A percentile compares a stretch with the other conserved stretches of the same genome.
These are phyloP conservation scores for Tuber brumale DNA, from an alignment of 495 filamentous ascomycete species.

Conservation along the genomic window DNA sequence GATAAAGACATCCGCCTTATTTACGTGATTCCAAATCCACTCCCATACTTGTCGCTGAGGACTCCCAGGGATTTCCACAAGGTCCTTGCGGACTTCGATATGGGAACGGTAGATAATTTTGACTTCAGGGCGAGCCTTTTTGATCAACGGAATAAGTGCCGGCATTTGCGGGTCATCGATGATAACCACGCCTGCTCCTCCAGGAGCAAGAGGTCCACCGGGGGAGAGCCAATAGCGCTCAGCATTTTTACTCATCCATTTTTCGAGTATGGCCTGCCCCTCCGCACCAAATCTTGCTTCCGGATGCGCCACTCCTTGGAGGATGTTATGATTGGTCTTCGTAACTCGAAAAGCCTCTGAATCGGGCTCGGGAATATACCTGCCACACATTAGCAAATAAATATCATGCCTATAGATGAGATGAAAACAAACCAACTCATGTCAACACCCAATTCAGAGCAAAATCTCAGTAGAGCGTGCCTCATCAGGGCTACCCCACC, in stretches of 20 bases:
- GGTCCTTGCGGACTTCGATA: constrained; percentile 75
- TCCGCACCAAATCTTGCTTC: constrained; percentile 61
- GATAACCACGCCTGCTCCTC: constrained; percentile 73
- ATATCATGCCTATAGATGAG: background rate
- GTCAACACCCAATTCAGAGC: constrained; percentile 61
- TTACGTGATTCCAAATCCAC: constrained; percentile 67
- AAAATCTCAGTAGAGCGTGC: constrained; percentile 71
- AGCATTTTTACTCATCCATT: constrained; percentile 78
- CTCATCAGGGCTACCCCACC: constrained; percentile 86
- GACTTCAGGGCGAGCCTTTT: constrained; percentile 59
- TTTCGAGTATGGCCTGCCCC: constrained; percentile 48
- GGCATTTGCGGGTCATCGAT: constrained; percentile 92
- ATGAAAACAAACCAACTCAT: constrained; percentile 63
- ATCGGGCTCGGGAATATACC: constrained; percentile 74
- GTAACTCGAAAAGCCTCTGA: constrained; percentile 80
- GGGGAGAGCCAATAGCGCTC: constrained; percentile 65
- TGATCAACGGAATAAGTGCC: constrained; percentile 68
- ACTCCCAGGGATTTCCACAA: constrained; percentile 53
- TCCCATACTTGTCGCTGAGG: constrained; percentile 71
- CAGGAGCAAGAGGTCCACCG: constrained; percentile 65
- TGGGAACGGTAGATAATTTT: constrained; percentile 77
- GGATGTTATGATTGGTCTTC: constrained; percentile 87
- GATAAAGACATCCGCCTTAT: constrained; percentile 70
- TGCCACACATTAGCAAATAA: constrained; percentile 32
- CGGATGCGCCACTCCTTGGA: constrained; percentile 68